phyloP scores from a whole-genome alignment of 495 filamentous ascomycete species.

The Podospora comata region DNA sequence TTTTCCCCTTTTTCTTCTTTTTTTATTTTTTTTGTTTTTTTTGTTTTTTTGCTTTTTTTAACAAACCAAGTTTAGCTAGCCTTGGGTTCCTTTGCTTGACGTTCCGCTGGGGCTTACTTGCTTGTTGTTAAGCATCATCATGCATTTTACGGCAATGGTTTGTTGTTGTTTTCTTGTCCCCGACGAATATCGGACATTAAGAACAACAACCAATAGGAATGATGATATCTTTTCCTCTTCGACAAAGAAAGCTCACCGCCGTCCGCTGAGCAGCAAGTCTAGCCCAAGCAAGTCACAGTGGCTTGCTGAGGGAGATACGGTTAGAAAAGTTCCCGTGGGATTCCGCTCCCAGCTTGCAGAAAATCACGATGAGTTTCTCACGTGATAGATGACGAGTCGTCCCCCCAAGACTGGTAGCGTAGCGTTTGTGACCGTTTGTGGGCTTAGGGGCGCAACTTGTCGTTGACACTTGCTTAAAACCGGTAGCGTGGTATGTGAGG shows the following conservation, averaged over 20 bases:
- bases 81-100: background rate
- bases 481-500: slow-evolving; percentile 2
- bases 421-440: background rate
- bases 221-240: background rate
- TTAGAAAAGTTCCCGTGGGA: background rate
- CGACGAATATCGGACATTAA: background rate
- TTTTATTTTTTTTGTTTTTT: too few species aligned
- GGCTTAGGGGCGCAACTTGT: background rate
- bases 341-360: background rate
- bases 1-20: too few species aligned
- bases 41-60: too few species aligned
- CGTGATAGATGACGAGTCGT: background rate
- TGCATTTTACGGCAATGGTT: background rate
- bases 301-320: background rate
- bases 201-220: background rate
- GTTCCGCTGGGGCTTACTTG: too few species aligned
- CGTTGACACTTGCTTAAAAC: background rate
- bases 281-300: background rate
- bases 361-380: background rate
- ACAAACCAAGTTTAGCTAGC: background rate
- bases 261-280: too few species aligned
- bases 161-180: background rate
- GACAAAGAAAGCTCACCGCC: background rate
- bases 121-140: background rate
- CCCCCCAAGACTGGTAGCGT: background rate